Conservation (phyloP, 257 asterid genomes). For the Fraxinus pennsylvanica region DNA sequence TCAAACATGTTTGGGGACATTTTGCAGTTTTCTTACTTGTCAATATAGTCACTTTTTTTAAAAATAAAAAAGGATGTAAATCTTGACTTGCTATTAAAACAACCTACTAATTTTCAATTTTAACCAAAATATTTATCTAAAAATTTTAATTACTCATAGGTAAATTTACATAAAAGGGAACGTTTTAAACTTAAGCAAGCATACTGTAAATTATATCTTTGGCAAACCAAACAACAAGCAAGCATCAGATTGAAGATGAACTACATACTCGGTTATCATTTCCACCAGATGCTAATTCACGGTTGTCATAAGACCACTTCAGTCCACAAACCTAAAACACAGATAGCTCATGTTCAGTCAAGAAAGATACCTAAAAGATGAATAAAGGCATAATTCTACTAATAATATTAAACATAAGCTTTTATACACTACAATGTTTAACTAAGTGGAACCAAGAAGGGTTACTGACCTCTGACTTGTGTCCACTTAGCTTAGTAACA, state of each 20-base stretch:
- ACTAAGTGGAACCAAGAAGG: conserved; percentile 22
- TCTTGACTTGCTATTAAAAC: not conserved
- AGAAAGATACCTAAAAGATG: not conserved
- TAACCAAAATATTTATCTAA: too few relatives aligned
- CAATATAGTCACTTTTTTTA: too few relatives aligned
- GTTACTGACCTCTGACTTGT: conserved; percentile 83
- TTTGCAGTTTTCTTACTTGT: not conserved
- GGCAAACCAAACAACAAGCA: not conserved
- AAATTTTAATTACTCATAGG: not conserved
- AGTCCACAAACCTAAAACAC: conserved; percentile 84
- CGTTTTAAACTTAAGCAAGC: not conserved
- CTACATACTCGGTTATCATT: conserved; percentile 82
- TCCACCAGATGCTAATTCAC: conserved; percentile 97
- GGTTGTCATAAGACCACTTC: conserved; percentile 96
- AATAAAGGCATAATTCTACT: not conserved
- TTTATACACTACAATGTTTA: not conserved
- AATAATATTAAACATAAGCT: not conserved
- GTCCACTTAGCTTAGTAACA: conserved; percentile 87
- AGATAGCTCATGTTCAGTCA: conserved; percentile 14
- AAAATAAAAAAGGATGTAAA: too few relatives aligned
- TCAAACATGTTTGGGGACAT: not conserved
- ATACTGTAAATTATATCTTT: not conserved
- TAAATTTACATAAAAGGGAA: not conserved
- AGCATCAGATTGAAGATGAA: conserved; percentile 10
- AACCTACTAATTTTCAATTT: not conserved